Conservation (phyloP, 805 yeast genomes). For the Naumovozyma baii region DNA sequence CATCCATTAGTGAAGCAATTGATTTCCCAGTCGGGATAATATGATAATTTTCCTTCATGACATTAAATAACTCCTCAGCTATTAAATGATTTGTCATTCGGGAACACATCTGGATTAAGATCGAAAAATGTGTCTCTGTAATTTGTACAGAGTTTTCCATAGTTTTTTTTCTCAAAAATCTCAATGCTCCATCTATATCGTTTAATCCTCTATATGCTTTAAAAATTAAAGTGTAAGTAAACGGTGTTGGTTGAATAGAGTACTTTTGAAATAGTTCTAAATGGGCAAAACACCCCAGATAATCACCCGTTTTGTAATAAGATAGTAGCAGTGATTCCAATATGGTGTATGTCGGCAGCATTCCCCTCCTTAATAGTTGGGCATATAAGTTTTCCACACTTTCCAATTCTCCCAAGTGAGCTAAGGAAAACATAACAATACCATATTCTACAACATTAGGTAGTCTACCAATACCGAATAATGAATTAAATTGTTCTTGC, state of each 20-base stretch:
- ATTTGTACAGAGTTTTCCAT: slow-evolving; percentile 10
- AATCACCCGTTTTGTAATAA: slow-evolving; percentile 19
- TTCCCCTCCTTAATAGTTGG: slow-evolving; percentile 37
- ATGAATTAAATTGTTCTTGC: slow-evolving; percentile 46
- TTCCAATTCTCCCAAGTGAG: slow-evolving; percentile 38
- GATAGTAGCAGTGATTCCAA: slow-evolving; percentile 22
- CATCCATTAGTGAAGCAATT: slow-evolving; percentile 22
- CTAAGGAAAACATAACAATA: slow-evolving; percentile 51
- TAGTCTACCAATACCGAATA: slow-evolving; percentile 43
- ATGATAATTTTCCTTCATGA: slow-evolving; percentile 23
- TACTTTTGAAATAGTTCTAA: slow-evolving; percentile 25
- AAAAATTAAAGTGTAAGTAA: slow-evolving; percentile 23
- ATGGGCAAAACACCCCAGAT: slow-evolving; percentile 19
- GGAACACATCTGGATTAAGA: slow-evolving; percentile 21
- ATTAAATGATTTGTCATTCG: slow-evolving; percentile 19
- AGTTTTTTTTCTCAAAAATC: slow-evolving; percentile 23
- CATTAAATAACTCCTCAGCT: slow-evolving; percentile 25
- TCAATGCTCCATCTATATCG: slow-evolving; percentile 27
- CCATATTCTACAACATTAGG: slow-evolving; percentile 50
- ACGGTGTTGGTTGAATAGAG: slow-evolving; percentile 19
- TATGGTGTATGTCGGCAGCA: slow-evolving; percentile 35
- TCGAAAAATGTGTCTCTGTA: slow-evolving; percentile 20
- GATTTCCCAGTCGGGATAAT: slow-evolving; percentile 22
- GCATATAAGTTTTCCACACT: slow-evolving; percentile 42
- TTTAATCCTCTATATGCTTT: slow-evolving; percentile 19